Evolutionary conservation across 148 eudicot genomes (phyloP).

Genomic region (Pouteria glomerata): DNA sequence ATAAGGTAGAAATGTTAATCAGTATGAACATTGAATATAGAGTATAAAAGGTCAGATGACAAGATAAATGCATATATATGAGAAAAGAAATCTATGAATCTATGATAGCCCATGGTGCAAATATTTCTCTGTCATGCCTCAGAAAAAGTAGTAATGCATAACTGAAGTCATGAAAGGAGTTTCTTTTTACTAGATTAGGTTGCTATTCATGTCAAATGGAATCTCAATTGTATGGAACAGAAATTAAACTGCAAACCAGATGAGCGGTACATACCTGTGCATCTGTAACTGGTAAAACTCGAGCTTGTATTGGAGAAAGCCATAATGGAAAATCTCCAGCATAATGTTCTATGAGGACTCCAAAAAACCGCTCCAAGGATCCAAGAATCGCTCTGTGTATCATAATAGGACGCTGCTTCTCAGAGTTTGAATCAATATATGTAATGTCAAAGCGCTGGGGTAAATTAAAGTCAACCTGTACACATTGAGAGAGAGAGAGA

Average conservation of each 20-base stretch:
- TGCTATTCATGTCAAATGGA: not conserved
- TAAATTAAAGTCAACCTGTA: slow-evolving; percentile 93
- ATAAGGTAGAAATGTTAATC: not conserved
- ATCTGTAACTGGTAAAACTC: slow-evolving; percentile 87
- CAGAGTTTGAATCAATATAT: slow-evolving; percentile 83
- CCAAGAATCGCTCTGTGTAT: slow-evolving; percentile 98
- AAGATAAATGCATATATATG: not conserved
- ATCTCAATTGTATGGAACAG: not conserved
- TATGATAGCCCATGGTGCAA: not conserved
- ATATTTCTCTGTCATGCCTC: not conserved
- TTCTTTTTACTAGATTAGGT: not conserved
- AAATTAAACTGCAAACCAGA: not conserved
- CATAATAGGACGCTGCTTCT: slow-evolving; percentile 91
- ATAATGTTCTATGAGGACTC: slow-evolving; percentile 97
- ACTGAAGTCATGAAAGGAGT: not conserved
- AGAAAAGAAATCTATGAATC: not conserved
- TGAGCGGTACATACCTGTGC: slow-evolving; percentile 43
- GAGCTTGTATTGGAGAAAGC: slow-evolving; percentile 93
- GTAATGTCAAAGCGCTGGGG: slow-evolving; percentile 94
- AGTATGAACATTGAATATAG: not conserved
- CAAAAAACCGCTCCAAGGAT: slow-evolving; percentile 93
- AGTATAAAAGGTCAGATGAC: not conserved
- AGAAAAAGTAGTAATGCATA: not conserved
- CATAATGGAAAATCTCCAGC: slow-evolving; percentile 98
- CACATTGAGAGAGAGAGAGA: not conserved